These are phyloP conservation scores for Pseudocercospora fuligena DNA, from an alignment of 2,329 filamentous ascomycete species.

Conservation along the genomic window DNA sequence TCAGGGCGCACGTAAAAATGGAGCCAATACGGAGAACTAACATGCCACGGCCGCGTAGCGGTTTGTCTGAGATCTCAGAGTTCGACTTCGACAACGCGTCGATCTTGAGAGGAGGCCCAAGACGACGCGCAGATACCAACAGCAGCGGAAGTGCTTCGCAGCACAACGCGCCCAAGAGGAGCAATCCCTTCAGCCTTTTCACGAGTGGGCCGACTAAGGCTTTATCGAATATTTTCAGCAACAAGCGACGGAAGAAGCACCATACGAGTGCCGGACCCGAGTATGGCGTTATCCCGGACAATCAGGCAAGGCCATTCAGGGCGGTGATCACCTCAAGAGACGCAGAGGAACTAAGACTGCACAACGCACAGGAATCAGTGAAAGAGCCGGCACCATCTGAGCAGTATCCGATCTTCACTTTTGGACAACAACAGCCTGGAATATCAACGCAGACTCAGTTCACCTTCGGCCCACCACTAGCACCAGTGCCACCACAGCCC, in stretches of 20 bases:
- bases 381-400: background rate
- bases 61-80: background rate
- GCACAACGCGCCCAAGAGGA: background rate
- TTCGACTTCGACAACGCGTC: background rate
- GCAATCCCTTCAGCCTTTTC: background rate
- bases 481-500: background rate
- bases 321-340: background rate
- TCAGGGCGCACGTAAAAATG: background rate
- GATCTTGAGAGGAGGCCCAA: background rate
- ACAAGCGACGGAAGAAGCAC: background rate
- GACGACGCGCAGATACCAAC: background rate
- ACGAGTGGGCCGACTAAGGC: background rate
- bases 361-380: background rate
- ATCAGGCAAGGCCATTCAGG: background rate
- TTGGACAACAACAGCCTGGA: background rate
- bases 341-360: background rate
- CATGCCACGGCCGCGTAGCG: background rate
- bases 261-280: background rate
- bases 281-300: background rate
- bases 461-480: background rate
- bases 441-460: background rate
- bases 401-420: background rate
- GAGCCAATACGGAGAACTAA: background rate
- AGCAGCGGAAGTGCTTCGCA: background rate
- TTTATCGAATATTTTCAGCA: background rate